phyloP scores from a whole-genome alignment of 176 grass and related monocot genomes.

The Poa annua region DNA sequence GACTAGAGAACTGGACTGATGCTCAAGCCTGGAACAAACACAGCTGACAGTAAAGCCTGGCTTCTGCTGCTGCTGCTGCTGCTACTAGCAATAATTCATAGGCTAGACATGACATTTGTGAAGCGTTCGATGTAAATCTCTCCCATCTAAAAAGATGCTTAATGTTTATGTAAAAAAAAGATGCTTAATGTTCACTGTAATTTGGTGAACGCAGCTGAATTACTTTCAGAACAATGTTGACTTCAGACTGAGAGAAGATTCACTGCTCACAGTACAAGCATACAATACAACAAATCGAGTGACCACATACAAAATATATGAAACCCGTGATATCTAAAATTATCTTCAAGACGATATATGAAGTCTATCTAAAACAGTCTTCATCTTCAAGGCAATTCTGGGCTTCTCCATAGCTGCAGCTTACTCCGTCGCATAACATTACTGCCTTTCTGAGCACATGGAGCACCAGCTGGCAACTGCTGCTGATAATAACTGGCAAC shows the following conservation, averaged over 20 bases:
- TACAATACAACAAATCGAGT: slow-evolving; percentile 29
- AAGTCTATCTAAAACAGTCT: background rate
- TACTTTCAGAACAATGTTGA: background rate
- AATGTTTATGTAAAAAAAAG: too few species aligned
- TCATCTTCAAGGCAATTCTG: background rate
- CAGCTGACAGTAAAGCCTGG: background rate
- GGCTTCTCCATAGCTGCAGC: slow-evolving; percentile 8
- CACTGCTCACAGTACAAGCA: background rate
- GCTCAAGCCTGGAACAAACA: background rate
- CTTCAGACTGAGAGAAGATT: background rate
- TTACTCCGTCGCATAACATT: background rate
- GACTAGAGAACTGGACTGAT: slow-evolving; percentile 14
- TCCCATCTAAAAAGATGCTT: too few species aligned
- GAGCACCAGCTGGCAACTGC: background rate
- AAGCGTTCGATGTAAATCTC: background rate
- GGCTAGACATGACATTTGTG: background rate
- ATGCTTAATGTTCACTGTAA: background rate
- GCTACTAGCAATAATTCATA: slow-evolving; percentile 8
- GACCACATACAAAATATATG: background rate
- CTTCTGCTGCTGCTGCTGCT: background rate
- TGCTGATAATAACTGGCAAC: background rate
- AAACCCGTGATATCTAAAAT: background rate
- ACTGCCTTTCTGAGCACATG: background rate
- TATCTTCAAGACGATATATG: background rate
- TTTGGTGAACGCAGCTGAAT: background rate